A percentile compares a stretch with the other conserved stretches of the same genome.
These are phyloP conservation scores for Puccinia triticina DNA, from an alignment of 1,284 basidiomycete species.

Conservation along the genomic window DNA sequence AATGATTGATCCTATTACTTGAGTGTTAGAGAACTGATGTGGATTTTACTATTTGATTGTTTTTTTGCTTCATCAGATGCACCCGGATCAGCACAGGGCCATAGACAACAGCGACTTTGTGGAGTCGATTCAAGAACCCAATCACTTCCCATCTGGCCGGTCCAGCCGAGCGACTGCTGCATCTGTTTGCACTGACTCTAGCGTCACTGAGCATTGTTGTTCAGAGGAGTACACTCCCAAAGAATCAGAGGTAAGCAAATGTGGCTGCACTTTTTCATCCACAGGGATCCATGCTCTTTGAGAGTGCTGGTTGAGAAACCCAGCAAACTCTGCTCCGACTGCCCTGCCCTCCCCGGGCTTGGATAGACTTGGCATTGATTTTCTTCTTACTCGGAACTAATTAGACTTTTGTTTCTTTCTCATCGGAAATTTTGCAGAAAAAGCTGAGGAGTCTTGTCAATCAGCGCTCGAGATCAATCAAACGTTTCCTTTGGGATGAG, in stretches of 20 bases:
- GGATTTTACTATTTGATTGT: background rate
- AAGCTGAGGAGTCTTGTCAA: background rate
- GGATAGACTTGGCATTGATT: no score
- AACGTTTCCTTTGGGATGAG: background rate
- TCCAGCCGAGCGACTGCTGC: background rate
- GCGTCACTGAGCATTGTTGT: slow-evolving; percentile 7
- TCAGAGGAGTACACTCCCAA: background rate
- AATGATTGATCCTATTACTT: background rate
- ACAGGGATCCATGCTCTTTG: background rate
- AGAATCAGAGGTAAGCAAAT: background rate
- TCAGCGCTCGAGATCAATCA: background rate
- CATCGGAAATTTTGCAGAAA: background rate
- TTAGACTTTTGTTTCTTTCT: background rate
- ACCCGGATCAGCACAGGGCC: background rate
- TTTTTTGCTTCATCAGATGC: background rate
- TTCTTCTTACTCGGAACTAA: background rate
- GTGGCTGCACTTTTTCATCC: background rate
- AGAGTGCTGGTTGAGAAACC: no score
- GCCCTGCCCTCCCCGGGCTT: no score
- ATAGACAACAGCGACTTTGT: background rate
- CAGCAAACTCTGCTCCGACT: no score
- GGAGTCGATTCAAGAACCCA: slow-evolving; percentile 8
- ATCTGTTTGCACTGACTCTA: background rate
- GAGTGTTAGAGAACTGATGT: background rate
- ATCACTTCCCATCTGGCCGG: background rate